Evolutionary conservation across 2,329 filamentous ascomycete species (phyloP), one percentile per base, ranked within the genome.

Genomic region (Arthrinium puccinioides): DNA sequence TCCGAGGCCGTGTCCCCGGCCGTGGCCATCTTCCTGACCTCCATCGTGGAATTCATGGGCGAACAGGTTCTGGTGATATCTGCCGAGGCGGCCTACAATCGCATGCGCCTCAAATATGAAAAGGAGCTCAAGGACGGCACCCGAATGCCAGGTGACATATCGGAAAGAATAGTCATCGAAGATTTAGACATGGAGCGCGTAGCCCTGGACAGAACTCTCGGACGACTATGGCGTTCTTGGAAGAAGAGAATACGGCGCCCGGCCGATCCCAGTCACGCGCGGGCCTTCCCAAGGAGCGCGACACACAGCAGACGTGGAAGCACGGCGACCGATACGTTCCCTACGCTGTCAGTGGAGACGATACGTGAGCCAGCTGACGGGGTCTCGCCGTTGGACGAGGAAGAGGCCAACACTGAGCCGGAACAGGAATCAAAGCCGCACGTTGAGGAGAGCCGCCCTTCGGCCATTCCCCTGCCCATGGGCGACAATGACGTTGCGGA

Each of bases 1-100:
- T 76, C 79, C 34, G 82, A 82, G 40, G 72, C 80, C 32, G 84
- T 97, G 15, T 94, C 88, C 0, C 89, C 92, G 21, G 84, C 89
- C 1, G 87, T 94, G 11, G 89, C 92, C 41, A 97, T 98, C 46
- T 98, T 97, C 62, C 67, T 98, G 32, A 96, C 92, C 1, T 94
- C 90, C 0, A 87, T 98, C 43, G 69, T 98, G 28, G 92, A 98
- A 61, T 92, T 88, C 54, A 79, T 98, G 61, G 90, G 87, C 21
- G 92, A 98, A 61, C 85, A 94, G 56, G 84, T 87, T 6, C 67
- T 98, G 43, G 76, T 89, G n/a, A 76, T 94, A 26, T 86, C 88
- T 13, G 87, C 87, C 11, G 84, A 94, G 55, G 87, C 87, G 20
- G 84, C 92, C 2, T 87, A 80, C 55, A 74, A 80, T 38, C 77